Conservation (phyloP, 176 grass and related monocot species). For the Panicum miliaceum region DNA sequence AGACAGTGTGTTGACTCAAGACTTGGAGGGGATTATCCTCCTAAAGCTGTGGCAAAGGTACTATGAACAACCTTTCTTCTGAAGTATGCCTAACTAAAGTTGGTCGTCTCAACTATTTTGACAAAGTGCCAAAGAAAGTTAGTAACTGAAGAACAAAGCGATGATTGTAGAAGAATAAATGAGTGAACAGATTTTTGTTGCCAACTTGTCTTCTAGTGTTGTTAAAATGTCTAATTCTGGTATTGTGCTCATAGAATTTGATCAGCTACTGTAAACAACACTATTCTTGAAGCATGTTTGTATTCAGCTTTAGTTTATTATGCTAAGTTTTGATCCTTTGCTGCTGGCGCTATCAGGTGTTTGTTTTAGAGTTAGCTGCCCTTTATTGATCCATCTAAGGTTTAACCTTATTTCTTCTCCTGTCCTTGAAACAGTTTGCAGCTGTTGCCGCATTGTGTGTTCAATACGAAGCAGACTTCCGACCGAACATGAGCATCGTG, state of each 20-base stretch:
- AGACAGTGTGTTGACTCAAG: constrained; percentile 83
- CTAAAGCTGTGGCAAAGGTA: constrained; percentile 89
- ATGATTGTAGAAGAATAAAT: neutral
- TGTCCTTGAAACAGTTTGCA: constrained; percentile 68
- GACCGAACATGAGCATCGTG: constrained; percentile 86
- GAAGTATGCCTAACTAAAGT: constrained; percentile 1
- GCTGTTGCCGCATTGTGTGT: constrained; percentile 78
- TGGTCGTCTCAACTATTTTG: constrained; percentile 13
- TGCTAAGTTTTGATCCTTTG: neutral
- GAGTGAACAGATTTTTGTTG: neutral
- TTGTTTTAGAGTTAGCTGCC: neutral
- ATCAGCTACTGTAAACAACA: neutral
- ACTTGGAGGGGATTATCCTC: constrained; percentile 75
- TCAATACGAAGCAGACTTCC: constrained; percentile 83
- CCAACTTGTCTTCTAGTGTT: neutral
- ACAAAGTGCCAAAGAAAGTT: neutral
- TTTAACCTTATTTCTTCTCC: constrained; percentile 7
- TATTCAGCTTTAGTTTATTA: constrained; percentile 1
- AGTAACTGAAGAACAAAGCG: neutral
- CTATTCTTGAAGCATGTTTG: neutral
- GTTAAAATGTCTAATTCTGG: neutral
- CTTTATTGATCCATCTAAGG: neutral
- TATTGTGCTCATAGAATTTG: neutral
- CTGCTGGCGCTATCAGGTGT: neutral
- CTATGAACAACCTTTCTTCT: constrained; percentile 22